These are phyloP conservation scores for Penicillium bialowiezense DNA, from an alignment of 495 filamentous ascomycete genomes.

Conservation along the genomic window DNA sequence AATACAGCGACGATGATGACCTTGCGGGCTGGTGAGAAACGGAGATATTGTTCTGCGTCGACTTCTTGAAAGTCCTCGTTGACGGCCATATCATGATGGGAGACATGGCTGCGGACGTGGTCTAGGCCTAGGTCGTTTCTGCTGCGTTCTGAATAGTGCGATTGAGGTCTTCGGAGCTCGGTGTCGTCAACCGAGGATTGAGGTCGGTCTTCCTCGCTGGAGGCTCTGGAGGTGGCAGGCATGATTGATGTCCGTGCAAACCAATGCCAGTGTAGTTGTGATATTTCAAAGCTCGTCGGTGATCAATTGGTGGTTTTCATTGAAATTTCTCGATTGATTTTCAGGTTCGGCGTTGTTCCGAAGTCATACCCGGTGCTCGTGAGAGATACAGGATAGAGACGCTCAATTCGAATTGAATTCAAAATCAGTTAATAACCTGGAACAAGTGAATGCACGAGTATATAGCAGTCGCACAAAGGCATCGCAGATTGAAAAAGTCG, in stretches of 20 bases:
- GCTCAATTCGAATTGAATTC: no score
- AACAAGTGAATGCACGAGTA: neutral
- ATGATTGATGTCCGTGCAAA: conserved; percentile 5
- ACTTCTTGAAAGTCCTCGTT: conserved; percentile 26
- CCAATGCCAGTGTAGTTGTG: neutral
- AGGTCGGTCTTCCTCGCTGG: conserved; percentile 13
- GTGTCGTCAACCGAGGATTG: conserved; percentile 7
- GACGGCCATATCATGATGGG: conserved; percentile 35
- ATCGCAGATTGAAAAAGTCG: conserved; percentile 1
- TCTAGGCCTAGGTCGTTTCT: conserved; percentile 15
- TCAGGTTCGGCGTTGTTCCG: conserved; percentile 10
- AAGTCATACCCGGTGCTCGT: conserved; percentile 6
- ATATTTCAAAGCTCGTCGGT: neutral
- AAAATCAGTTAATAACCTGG: no score
- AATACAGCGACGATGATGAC: conserved; percentile 59
- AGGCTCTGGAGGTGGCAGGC: conserved; percentile 16
- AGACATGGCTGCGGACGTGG: conserved; percentile 27
- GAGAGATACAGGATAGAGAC: no score
- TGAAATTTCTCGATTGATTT: neutral
- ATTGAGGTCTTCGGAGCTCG: conserved; percentile 11
- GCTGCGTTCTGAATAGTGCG: conserved; percentile 5
- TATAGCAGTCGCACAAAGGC: neutral
- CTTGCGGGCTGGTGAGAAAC: conserved; percentile 55
- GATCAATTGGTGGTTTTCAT: neutral
- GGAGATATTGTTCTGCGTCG: conserved; percentile 48